Base-by-base conservation (phyloP, 2,329 filamentous ascomycete species). In the Neonectria faginata region DNA sequence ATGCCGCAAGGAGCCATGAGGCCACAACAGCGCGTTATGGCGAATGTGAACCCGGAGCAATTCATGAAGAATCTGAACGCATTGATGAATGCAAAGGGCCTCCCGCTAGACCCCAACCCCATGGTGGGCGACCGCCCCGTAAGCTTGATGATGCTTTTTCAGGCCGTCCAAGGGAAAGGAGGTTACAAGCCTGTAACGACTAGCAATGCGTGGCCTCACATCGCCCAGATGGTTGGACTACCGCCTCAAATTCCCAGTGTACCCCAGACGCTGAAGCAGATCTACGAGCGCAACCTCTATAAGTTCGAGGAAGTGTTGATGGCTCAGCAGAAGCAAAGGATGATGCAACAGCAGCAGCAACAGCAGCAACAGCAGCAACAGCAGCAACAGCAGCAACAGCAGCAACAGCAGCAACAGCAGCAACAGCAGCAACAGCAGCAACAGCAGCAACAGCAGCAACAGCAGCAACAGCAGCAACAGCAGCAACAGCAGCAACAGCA, bases 101-200 rank as follows among this genome's bases (percentile, higher is more conserved):
- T 93, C 18, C 90, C 89, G 0, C 84, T 98, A 54, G 93, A 97
- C 51, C 82, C 86, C 1, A 91, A 89, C 66, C 94, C 94, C 0
- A 81, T 88, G 22, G 86, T 97, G 25, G 90, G 88, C 57, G 92
- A 93, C 57, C 89, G 92, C 11, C 87, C 86, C 0, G 84, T 98
- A 41, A 91, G 91, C 71, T 80, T 97, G 12, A 87, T 93, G 74
- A 86, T 90, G 65, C 83, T 98, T 3, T 98, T 97, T 77, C 88
- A 91, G 65, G 83, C 88, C 0, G 92, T 97, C 2, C 78, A 81
- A 50, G 86, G 90, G 70, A 94, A 92, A 72, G 92, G 92, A 25
- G 94, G 94, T 5, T 96, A 91, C 60, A 92, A 91, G 70, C 88
- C 86, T 65, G 88, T 97, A 3, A 90, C 88, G 0, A 85, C 86